Evolutionary conservation across 441 rosid species (phyloP).

Genomic region (Melianthus villosus): DNA sequence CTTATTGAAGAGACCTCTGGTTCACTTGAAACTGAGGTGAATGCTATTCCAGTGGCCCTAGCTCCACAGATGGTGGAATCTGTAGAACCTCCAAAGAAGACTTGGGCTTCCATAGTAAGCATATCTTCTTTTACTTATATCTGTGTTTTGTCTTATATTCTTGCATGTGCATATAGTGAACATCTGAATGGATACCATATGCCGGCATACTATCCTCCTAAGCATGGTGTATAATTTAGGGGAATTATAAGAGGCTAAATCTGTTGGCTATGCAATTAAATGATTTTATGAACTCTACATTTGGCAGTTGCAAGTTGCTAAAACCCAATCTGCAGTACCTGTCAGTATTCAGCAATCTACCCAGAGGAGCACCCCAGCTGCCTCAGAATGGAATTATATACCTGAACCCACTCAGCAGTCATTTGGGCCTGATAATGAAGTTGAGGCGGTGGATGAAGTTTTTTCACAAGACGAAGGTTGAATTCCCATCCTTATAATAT

Average conservation of each 20-base stretch:
- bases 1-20: conserved; percentile 23
- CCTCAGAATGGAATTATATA: conserved; percentile 33
- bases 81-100: conserved; percentile 31
- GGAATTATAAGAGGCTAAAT: neutral
- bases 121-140: conserved; percentile 4
- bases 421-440: conserved; percentile 29
- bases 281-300: conserved; percentile 4
- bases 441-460: conserved; percentile 31
- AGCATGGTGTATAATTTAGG: neutral
- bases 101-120: conserved; percentile 58
- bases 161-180: neutral
- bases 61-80: conserved; percentile 32
- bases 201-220: neutral
- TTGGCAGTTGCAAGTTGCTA: conserved; percentile 38
- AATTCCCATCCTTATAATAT: neutral
- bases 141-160: neutral
- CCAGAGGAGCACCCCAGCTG: conserved; percentile 18
- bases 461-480: conserved; percentile 37
- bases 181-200: neutral
- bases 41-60: conserved; percentile 18
- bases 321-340: conserved; percentile 24
- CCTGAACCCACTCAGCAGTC: conserved; percentile 23
- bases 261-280: no score
- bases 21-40: conserved; percentile 18
- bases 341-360: conserved; percentile 27